Evolutionary conservation across 345 rosid genomes (phyloP).

Genomic region (Eutrema heterophyllum): DNA sequence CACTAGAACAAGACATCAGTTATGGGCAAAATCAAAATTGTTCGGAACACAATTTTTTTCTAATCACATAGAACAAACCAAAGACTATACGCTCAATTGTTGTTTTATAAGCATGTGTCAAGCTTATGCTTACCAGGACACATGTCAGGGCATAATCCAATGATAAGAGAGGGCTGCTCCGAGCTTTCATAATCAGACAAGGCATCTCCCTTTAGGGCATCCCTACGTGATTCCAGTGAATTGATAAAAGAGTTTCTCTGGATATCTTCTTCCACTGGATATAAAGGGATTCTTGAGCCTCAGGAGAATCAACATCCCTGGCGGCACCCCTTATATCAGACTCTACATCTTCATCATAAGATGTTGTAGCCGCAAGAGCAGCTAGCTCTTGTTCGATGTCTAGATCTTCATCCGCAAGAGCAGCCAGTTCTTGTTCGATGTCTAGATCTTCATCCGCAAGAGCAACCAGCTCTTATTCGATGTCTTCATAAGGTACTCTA

Average conservation of each 20-base stretch:
- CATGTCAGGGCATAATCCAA: conserved; percentile 86
- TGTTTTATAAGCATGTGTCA: conserved; percentile 5
- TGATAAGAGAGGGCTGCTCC: conserved; percentile 51
- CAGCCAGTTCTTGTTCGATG: too few relatives aligned
- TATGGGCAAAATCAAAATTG: neutral
- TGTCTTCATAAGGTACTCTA: too few relatives aligned
- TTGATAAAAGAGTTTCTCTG: conserved; percentile 36
- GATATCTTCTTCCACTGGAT: conserved; percentile 39
- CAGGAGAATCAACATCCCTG: too few relatives aligned
- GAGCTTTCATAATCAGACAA: conserved; percentile 46
- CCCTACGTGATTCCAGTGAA: conserved; percentile 36
- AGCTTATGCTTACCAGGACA: conserved; percentile 69
- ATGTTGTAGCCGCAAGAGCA: too few relatives aligned
- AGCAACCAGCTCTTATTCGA: too few relatives aligned
- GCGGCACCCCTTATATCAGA: too few relatives aligned
- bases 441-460: too few relatives aligned
- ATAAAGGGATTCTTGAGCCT: too few relatives aligned
- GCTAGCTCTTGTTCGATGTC: too few relatives aligned
- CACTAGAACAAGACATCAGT: conserved; percentile 1
- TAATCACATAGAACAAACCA: conserved; percentile 13
- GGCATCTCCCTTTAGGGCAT: conserved; percentile 34
- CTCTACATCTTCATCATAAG: too few relatives aligned
- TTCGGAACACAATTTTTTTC: neutral
- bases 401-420: too few relatives aligned
- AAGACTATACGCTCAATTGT: conserved; percentile 9